phyloP scores from a whole-genome alignment of 164 flowering plant species.

The Tetrastigma voinierianum region DNA sequence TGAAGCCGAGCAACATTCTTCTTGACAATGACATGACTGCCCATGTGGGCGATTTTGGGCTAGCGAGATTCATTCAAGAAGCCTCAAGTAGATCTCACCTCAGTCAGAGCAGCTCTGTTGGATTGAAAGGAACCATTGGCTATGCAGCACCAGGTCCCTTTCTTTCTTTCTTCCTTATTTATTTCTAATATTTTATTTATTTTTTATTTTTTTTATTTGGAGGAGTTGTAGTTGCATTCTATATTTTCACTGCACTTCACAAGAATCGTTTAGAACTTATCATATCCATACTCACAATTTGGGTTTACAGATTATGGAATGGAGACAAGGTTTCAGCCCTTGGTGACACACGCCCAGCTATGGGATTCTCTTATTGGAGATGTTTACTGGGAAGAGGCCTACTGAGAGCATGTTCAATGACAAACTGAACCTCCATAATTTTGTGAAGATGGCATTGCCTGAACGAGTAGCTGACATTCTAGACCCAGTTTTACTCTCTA shows the following conservation, averaged over 20 bases:
- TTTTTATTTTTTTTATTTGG: neutral
- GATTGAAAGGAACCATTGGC: conserved; percentile 20
- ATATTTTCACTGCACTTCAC: neutral
- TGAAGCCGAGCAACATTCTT: conserved; percentile 33
- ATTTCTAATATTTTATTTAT: neutral
- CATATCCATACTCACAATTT: neutral
- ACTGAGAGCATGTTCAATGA: conserved; percentile 24
- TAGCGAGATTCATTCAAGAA: conserved; percentile 15
- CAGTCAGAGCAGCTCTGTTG: conserved; percentile 7
- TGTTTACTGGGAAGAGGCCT: conserved; percentile 29
- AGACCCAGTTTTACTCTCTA: too few species aligned
- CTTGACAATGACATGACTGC: conserved; percentile 30
- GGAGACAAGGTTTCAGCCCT: conserved; percentile 18
- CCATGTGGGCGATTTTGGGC: conserved; percentile 33
- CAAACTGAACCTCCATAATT: conserved; percentile 8
- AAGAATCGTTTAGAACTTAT: neutral
- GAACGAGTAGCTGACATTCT: too few species aligned
- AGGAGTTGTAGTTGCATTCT: neutral
- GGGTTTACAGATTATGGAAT: conserved; percentile 24
- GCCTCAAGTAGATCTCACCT: neutral
- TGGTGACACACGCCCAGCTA: conserved; percentile 33
- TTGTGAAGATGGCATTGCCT: too few species aligned
- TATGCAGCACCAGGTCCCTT: conserved; percentile 30
- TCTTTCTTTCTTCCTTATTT: neutral
- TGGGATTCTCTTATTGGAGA: conserved; percentile 24